Base-by-base conservation (phyloP, 2,329 filamentous ascomycete genomes). In the Lasiodiplodia sp. region DNA sequence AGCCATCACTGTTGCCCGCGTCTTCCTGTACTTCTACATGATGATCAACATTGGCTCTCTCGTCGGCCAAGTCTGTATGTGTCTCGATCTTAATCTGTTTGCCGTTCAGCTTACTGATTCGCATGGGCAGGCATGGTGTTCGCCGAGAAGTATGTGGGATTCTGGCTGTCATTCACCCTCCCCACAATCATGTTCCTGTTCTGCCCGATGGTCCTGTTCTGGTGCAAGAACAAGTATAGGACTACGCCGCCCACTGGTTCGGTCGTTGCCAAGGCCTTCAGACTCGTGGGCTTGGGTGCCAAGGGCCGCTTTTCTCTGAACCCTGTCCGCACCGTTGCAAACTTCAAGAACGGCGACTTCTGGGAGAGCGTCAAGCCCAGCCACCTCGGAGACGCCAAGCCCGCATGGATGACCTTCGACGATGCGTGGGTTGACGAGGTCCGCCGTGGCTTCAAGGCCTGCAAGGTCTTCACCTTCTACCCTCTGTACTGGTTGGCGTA, bases 331-430 rank as follows among this genome's bases (percentile, higher is more conserved):
- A 90, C 87, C 21, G 89, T 44, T 76, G 85, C 81, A 73, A 87
- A 88, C 73, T 82, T 90, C 73, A 84, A 87, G 70, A 81, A 83
- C 65, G 82, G 83, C 7, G 82, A 83, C 18, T 86, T 92, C 80
- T 93, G 91, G 88, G 88, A 92, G 31, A 76, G 82, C 4, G 88
- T 88, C 69, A 92, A 92, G 81, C 91, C 91, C 3, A 91, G 88
- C 76, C 82, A 83, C 44, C 83, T 92, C 11, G 81, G 85, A 47
- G 78, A 78, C 1, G 77, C 84, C 71, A 88, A 89, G 67, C 91
- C 91, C 0, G 51, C 67, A 0, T 94, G 91, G 91, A 94, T 94
- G 90, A 91, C 89, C 0, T 94, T 93, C 73, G 92, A 95, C 71
- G 92, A 95, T 72, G 87, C 88, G 65, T 95, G 92, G 91, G 92